Base-by-base conservation (phyloP, 495 filamentous ascomycete species). In the Penicillium egyptiacum region DNA sequence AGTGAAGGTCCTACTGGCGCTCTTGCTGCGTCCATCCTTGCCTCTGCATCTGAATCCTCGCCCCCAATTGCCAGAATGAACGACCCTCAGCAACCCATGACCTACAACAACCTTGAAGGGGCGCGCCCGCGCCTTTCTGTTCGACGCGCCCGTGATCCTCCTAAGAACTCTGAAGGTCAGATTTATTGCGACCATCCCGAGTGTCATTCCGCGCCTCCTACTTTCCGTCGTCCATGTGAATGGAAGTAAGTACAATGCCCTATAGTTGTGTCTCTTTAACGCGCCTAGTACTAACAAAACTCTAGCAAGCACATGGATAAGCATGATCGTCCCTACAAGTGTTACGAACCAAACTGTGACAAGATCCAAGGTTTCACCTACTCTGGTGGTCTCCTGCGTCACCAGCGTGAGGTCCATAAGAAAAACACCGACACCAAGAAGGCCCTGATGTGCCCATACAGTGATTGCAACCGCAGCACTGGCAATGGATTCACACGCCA, bases 241-340 rank as follows among this genome's bases (percentile, higher is more conserved):
- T 96, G 90, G 90, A 90, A 83, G 90, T 93, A 76, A 84, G 90
- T 81, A 58, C 37, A 43, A 39, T 23, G 8, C 26, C 37, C 30
- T 23, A 33, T 22, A n/a, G 37, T 55, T 20, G 22, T n/a, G 25
- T 52, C 16, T 17, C 8, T 10, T 25, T 50, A 12, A 14, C 19
- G 9, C 42, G 28, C 20, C 17, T 8, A 19, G 66, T 66, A 57
- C 57, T 66, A 59, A 69, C 58, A n/a, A 9, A 26, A 46, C 41
- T 50, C 50, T 58, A 92, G 91, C 56, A 93, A 96, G 75, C 92
- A 97, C 70, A 95, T 95, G 90, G 92, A 97, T 75, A 97, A 96
- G 72, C 92, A 97, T 66, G 90, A 93, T 53, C 80, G 92, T 17
- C 92, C 92, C 0, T 96, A 96, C 74, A 88, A 90, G 56, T 97